Base-by-base conservation (phyloP, 1,139 yeast species). In the Taiozyma sp. region DNA sequence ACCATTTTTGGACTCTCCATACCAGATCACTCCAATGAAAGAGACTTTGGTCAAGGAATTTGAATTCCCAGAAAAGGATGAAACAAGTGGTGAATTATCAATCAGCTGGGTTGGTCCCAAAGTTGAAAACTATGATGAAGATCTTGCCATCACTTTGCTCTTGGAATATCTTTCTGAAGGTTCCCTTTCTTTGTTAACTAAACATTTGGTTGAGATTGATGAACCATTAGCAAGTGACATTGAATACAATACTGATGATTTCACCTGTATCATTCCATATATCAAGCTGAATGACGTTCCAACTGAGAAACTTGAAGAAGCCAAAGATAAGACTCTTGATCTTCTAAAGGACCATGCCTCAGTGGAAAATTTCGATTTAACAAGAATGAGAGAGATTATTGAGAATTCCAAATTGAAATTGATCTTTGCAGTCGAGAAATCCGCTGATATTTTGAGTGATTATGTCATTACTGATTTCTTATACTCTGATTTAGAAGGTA, bases 11-110 rank as follows among this genome's bases (percentile, higher is more conserved):
- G 97, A 91, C 62, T 81, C 93, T 0, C 73, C 68, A 39, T 78
- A 76, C 42, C 70, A 73, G 12, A 74, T 78, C 48, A 64, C 65
- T 41, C 73, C 76, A 6, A 67, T 76, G 19, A 48, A 61, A 4
- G 59, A 72, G 49, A 63, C 71, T 14, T 59, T 72, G 4, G 70
- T 78, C 19, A 76, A 79, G 46, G 75, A 73, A 10, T 79, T 91
- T 34, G 86, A 83, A 54, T 93, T 93, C 64, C 97, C 99, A 1
- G 98, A 93, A 60, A 78, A 81, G 51, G 97, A 91, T 64, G 97
- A 91, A 66, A 76, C 88, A 8, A 81, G 83, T 70, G 96, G 97
- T 32, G 96, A 89, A 61, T 66, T 89, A 1, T 65, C 79, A 34
- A 70, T 93, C 38, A 73, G 87, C 3, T 93, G 97, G 96, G 77